phyloP scores from a whole-genome alignment of 2,329 filamentous ascomycete genomes.

The Dothistroma septosporum region DNA sequence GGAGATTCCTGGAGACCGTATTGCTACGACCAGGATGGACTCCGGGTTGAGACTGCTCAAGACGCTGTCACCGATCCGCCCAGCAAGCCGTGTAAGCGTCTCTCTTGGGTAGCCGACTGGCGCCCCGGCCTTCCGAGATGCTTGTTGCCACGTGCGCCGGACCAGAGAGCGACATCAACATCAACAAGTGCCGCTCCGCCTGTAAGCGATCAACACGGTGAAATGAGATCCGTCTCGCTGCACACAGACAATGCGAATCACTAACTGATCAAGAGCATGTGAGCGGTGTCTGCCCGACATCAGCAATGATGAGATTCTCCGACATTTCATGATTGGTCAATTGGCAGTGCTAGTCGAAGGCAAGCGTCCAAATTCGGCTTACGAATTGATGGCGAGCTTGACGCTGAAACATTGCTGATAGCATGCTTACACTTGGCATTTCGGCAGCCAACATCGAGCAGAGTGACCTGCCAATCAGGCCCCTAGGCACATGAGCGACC shows the following conservation, averaged over 20 bases:
- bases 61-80: slow-evolving; percentile 1
- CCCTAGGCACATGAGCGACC: neutral
- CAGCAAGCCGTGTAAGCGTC: neutral
- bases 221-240: neutral
- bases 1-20: neutral
- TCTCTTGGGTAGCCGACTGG: neutral
- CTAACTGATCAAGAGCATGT: too few species aligned
- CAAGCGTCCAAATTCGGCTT: neutral
- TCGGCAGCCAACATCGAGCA: neutral
- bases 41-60: slow-evolving; percentile 6
- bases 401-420: slow-evolving; percentile 8
- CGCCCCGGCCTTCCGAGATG: neutral
- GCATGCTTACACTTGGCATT: neutral
- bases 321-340: slow-evolving; percentile 5
- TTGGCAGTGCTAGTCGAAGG: slow-evolving; percentile 8
- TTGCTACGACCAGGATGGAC: neutral
- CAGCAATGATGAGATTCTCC: slow-evolving; percentile 5
- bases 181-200: neutral
- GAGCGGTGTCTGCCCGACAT: too few species aligned
- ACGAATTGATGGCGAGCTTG: neutral
- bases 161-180: neutral
- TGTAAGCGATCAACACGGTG: neutral
- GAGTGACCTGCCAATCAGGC: neutral
- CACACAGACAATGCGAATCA: too few species aligned
- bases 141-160: slow-evolving; percentile 4